Evolutionary conservation across 768 basidiomycete genomes (phyloP).

Genomic region (Coprinopsis strossmayeri): DNA sequence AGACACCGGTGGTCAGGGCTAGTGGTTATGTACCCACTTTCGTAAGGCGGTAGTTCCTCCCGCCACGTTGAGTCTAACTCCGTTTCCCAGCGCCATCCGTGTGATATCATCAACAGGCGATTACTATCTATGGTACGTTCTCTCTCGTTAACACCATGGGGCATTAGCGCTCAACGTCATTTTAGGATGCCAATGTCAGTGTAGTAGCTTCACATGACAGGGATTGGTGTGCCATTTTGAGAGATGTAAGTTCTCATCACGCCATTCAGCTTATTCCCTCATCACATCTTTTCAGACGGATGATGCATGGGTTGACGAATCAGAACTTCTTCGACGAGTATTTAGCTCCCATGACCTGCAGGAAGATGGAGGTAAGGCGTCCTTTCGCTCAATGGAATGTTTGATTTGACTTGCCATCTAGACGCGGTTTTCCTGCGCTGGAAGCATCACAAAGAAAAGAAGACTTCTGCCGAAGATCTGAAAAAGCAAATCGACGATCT

Average conservation of each 20-base stretch:
- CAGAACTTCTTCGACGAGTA: not conserved
- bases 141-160: not conserved
- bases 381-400: not conserved
- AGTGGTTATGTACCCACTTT: not conserved
- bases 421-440: constrained; percentile 2
- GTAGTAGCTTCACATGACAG: constrained; percentile 7
- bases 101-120: constrained; percentile 5
- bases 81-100: not conserved
- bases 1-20: too few relatives aligned
- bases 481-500: constrained; percentile 8
- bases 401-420: not conserved
- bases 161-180: not conserved
- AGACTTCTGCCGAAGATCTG: not conserved
- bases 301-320: not conserved
- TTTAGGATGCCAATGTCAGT: not conserved
- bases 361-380: not conserved
- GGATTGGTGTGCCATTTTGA: constrained; percentile 8
- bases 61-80: not conserved
- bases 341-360: not conserved
- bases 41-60: too few relatives aligned
- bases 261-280: not conserved
- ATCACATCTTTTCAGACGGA: not conserved
- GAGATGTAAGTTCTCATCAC: constrained; percentile 1
- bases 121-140: constrained; percentile 5
- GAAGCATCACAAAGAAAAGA: not conserved